Conservation (phyloP, 352 stramenopile genomes). For the Synura sp. region DNA sequence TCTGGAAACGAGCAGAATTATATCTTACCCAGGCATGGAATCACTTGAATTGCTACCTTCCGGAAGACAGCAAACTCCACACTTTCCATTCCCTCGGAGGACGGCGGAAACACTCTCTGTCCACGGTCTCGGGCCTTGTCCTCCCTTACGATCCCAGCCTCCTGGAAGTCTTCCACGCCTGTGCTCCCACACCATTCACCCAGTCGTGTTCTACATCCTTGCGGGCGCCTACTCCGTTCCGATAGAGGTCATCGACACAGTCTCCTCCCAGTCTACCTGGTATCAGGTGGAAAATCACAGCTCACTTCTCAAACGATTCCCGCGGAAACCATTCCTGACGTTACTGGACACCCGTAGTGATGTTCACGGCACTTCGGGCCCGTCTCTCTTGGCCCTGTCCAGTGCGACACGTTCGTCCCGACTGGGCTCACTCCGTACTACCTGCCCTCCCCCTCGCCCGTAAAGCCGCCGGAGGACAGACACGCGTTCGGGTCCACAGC, state of each 20-base stretch:
- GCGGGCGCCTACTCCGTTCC: slow-evolving; percentile 10
- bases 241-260: background rate
- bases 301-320: slow-evolving; percentile 10
- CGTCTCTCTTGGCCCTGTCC: background rate
- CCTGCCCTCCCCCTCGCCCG: background rate
- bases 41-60: slow-evolving; percentile 4
- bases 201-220: too few species aligned
- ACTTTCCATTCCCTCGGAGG: background rate
- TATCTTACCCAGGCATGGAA: slow-evolving; percentile 23
- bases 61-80: slow-evolving; percentile 1
- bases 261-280: slow-evolving; percentile 18
- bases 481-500: slow-evolving; percentile 12
- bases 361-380: background rate
- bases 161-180: too few species aligned
- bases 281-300: slow-evolving; percentile 25
- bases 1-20: slow-evolving; percentile 20
- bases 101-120: background rate
- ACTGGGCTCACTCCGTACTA: slow-evolving; percentile 17
- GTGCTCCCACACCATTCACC: too few species aligned
- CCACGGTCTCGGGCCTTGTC: background rate
- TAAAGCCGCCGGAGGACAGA: background rate
- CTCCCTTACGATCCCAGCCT: background rate
- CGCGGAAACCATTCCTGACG: background rate
- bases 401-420: background rate
- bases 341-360: background rate